Percentiles rank a stretch among this genome's conserved stretches.
phyloP scores from a whole-genome alignment of 2,329 filamentous ascomycete genomes.

The Venturia effusa region DNA sequence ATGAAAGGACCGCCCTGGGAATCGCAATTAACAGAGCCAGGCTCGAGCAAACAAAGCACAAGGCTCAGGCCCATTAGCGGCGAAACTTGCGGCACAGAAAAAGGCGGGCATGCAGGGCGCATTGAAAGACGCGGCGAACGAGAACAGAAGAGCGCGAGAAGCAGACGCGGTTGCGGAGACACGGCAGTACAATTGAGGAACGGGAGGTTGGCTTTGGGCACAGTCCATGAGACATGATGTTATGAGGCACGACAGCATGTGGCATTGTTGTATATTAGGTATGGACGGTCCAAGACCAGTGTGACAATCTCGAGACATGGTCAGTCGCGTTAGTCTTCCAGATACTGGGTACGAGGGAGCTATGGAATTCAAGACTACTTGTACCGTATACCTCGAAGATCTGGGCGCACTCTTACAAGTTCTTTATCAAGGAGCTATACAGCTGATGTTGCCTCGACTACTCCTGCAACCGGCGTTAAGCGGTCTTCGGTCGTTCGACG shows the following conservation, averaged over 20 bases:
- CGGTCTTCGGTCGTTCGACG: neutral
- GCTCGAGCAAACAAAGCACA: conserved; percentile 52
- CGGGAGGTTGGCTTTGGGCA: neutral
- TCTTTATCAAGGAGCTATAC: too few species aligned
- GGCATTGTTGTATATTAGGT: neutral
- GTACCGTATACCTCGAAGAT: too few species aligned
- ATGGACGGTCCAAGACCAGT: neutral
- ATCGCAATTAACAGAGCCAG: conserved; percentile 30
- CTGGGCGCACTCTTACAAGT: too few species aligned
- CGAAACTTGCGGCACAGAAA: conserved; percentile 67
- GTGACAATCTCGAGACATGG: neutral
- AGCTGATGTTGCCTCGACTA: too few species aligned
- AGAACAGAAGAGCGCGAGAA: conserved; percentile 55
- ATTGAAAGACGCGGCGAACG: conserved; percentile 55
- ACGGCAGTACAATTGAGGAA: conserved; percentile 44
- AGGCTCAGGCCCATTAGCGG: conserved; percentile 34
- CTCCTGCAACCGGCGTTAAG: too few species aligned
- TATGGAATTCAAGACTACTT: too few species aligned
- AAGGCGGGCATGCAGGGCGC: conserved; percentile 59
- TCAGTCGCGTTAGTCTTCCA: too few species aligned
- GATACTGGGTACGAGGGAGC: too few species aligned
- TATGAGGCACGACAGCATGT: neutral
- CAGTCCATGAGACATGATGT: neutral
- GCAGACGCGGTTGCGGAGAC: conserved; percentile 52
- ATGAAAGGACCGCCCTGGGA: too few species aligned